phyloP scores from a whole-genome alignment of 2,329 filamentous ascomycete genomes.

The Neoarthrinium moseri region DNA sequence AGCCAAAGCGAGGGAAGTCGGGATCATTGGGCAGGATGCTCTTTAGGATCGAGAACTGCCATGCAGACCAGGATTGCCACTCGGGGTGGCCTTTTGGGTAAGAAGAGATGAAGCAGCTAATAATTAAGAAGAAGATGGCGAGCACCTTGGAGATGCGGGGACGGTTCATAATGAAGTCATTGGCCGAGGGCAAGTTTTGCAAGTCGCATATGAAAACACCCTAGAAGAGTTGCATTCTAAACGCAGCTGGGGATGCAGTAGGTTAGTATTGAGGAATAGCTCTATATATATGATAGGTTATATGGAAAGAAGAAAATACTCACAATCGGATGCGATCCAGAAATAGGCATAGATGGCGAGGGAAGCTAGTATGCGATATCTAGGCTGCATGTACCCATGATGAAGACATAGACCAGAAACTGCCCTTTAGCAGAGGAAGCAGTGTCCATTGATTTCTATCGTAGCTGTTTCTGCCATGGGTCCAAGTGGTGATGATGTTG shows the following conservation, averaged over 20 bases:
- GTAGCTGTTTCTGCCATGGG: slow-evolving; percentile 46
- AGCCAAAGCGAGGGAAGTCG: slow-evolving; percentile 41
- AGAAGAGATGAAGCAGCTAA: slow-evolving; percentile 57
- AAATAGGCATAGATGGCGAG: slow-evolving; percentile 47
- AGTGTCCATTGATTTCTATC: slow-evolving; percentile 60
- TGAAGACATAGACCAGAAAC: slow-evolving; percentile 52
- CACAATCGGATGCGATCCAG: slow-evolving; percentile 36
- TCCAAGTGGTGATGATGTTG: slow-evolving; percentile 51
- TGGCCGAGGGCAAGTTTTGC: slow-evolving; percentile 44
- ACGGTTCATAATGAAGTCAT: slow-evolving; percentile 43
- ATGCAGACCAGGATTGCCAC: slow-evolving; percentile 52
- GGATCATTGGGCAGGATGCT: slow-evolving; percentile 44
- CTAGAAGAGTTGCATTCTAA: slow-evolving; percentile 59
- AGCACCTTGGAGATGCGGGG: slow-evolving; percentile 42
- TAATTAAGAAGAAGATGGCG: slow-evolving; percentile 45
- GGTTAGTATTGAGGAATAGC: no score
- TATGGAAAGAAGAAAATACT: slow-evolving; percentile 8
- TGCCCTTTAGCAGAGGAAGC: slow-evolving; percentile 51
- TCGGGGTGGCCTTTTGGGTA: slow-evolving; percentile 56
- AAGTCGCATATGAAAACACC: slow-evolving; percentile 62
- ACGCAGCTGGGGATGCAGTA: slow-evolving; percentile 32
- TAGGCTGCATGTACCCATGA: slow-evolving; percentile 48
- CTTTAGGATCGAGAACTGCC: slow-evolving; percentile 39
- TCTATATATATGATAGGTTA: background rate
- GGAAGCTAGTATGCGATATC: slow-evolving; percentile 47